Percentiles rank a stretch among this genome's conserved stretches.
phyloP scores from a whole-genome alignment of 208 protist genomes.

The Leishmania turanica region DNA sequence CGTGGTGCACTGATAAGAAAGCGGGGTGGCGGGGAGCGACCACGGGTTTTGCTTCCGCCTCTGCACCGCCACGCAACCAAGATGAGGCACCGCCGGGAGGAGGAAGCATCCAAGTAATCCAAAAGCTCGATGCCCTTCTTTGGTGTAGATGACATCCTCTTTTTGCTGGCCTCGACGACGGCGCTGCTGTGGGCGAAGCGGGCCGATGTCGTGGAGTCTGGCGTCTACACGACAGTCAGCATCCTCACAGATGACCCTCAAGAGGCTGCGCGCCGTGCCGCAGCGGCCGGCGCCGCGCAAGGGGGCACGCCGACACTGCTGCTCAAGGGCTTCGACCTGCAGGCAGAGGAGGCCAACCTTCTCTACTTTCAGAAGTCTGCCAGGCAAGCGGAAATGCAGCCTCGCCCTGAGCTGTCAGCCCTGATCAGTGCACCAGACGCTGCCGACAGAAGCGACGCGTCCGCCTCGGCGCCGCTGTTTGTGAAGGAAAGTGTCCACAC shows the following conservation, averaged over 20 bases:
- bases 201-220: constrained; percentile 42
- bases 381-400: background rate
- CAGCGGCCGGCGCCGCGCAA: constrained; percentile 13
- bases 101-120: background rate
- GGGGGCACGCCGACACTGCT: constrained; percentile 23
- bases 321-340: constrained; percentile 47
- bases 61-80: background rate
- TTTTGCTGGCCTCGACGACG: constrained; percentile 70
- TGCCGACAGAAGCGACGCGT: background rate
- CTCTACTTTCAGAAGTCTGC: constrained; percentile 12
- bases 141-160: constrained; percentile 79
- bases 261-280: constrained; percentile 34
- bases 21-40: background rate
- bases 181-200: constrained; percentile 70
- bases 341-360: constrained; percentile 28
- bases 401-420: background rate
- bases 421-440: background rate
- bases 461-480: constrained; percentile 1
- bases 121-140: constrained; percentile 61
- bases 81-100: background rate
- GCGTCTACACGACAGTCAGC: constrained; percentile 37
- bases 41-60: background rate
- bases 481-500: constrained; percentile 38
- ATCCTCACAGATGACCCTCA: constrained; percentile 37
- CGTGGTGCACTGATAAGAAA: background rate